A percentile compares a stretch with the other conserved stretches of the same genome.
Evolutionary conservation across 441 rosid species (phyloP).

Genomic region (Flueggea neowawraea): DNA sequence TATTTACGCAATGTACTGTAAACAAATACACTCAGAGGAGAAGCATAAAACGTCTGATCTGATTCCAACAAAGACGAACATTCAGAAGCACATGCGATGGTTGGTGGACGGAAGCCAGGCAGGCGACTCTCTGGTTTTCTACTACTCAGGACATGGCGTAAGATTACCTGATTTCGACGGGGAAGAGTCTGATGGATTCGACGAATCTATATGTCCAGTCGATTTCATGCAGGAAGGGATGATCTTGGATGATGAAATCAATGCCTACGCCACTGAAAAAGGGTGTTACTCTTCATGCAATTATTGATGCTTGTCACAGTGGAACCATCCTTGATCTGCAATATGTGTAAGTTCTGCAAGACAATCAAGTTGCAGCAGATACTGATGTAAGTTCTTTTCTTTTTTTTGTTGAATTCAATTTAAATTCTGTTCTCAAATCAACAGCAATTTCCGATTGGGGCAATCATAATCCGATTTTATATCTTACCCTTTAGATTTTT

Average conservation of each 20-base stretch:
- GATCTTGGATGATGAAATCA: conserved; percentile 42
- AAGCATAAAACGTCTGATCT: conserved; percentile 7
- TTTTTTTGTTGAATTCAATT: neutral
- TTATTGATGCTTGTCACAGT: conserved; percentile 63
- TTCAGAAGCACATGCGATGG: conserved; percentile 36
- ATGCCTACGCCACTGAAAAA: conserved; percentile 25
- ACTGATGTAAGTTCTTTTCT: conserved; percentile 26
- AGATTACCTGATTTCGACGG: conserved; percentile 28
- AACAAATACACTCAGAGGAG: conserved; percentile 19
- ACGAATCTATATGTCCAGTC: conserved; percentile 52
- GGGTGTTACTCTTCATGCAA: conserved; percentile 50
- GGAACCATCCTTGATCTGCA: conserved; percentile 55
- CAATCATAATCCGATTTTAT: too few relatives aligned
- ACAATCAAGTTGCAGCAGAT: conserved; percentile 39
- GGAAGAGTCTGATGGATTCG: conserved; percentile 48
- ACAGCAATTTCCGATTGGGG: too few relatives aligned
- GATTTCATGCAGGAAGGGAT: conserved; percentile 38
- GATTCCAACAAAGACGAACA: conserved; percentile 47
- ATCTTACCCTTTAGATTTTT: too few relatives aligned
- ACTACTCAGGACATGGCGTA: conserved; percentile 54
- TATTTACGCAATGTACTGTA: too few relatives aligned
- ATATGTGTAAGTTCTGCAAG: conserved; percentile 31
- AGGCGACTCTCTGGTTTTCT: conserved; percentile 46
- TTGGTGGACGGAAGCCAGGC: conserved; percentile 30
- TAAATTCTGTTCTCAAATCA: too few relatives aligned